Conservation (phyloP, 116 monocot genomes). For the Cymodocea nodosa region DNA sequence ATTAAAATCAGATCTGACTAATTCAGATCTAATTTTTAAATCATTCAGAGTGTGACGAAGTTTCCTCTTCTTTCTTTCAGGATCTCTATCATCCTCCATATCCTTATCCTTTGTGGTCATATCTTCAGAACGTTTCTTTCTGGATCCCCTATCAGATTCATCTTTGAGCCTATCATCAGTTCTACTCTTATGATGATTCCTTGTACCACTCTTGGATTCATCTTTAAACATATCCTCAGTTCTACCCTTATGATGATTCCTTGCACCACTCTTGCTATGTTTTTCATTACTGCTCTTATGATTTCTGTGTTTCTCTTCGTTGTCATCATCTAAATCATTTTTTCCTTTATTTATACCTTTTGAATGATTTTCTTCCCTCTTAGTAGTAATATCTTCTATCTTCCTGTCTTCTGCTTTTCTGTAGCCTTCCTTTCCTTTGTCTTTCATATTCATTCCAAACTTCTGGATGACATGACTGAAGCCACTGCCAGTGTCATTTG, state of each 20-base stretch:
- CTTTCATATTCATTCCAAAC: conserved; percentile 9
- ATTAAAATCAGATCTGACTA: conserved; percentile 19
- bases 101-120: conserved; percentile 19
- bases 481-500: conserved; percentile 7
- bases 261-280: conserved; percentile 22
- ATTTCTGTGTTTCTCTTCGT: conserved; percentile 19
- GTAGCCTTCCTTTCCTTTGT: conserved; percentile 5
- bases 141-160: conserved; percentile 19
- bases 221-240: conserved; percentile 5
- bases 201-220: conserved; percentile 24
- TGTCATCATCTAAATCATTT: conserved; percentile 8
- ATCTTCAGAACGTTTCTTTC: conserved; percentile 26
- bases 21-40: conserved; percentile 25
- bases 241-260: conserved; percentile 18
- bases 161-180: conserved; percentile 6
- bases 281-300: conserved; percentile 24
- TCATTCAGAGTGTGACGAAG: conserved; percentile 20
- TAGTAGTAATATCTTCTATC: conserved; percentile 10
- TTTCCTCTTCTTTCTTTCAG: conserved; percentile 24
- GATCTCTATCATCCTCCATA: conserved; percentile 19
- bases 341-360: conserved; percentile 20
- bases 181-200: conserved; percentile 18
- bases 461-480: conserved; percentile 1
- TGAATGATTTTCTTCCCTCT: conserved; percentile 7
- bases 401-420: conserved; percentile 11